Conservation (phyloP, 768 basidiomycete genomes). For the Trametes coccinea region DNA sequence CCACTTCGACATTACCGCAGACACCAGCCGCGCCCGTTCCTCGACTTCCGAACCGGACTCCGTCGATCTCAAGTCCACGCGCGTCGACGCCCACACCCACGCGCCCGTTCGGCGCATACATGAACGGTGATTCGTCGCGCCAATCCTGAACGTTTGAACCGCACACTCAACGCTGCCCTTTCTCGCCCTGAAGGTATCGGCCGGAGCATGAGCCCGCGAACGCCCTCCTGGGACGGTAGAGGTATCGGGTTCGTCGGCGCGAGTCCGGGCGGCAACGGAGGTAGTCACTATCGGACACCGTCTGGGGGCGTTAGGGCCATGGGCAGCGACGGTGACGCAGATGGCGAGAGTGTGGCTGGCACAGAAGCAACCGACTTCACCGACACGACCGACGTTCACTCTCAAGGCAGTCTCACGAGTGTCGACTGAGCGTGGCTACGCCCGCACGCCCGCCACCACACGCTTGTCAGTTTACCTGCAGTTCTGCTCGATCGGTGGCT, state of each 20-base stretch:
- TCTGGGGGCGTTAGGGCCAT: slow-evolving; percentile 3
- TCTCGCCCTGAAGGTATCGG: slow-evolving; percentile 24
- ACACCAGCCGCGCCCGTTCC: slow-evolving; percentile 8
- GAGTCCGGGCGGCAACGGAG: background rate
- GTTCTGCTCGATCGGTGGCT: background rate
- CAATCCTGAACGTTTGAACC: slow-evolving; percentile 34
- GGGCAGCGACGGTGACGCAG: slow-evolving; percentile 31
- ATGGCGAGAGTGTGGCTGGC: slow-evolving; percentile 36
- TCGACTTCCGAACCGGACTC: slow-evolving; percentile 1
- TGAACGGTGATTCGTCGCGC: slow-evolving; percentile 52
- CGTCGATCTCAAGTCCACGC: slow-evolving; percentile 23
- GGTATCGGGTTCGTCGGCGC: slow-evolving; percentile 15
- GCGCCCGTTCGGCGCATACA: slow-evolving; percentile 37
- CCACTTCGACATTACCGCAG: background rate
- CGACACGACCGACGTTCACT: slow-evolving; percentile 38
- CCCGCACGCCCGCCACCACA: background rate
- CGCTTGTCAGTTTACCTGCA: background rate
- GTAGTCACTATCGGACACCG: slow-evolving; percentile 1
- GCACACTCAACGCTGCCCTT: slow-evolving; percentile 21
- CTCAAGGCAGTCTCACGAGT: slow-evolving; percentile 50
- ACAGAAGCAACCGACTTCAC: slow-evolving; percentile 43
- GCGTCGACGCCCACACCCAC: slow-evolving; percentile 34
- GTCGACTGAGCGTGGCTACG: slow-evolving; percentile 32
- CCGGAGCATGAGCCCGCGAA: slow-evolving; percentile 28
- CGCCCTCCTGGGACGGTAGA: slow-evolving; percentile 27